Evolutionary conservation across 768 basidiomycete species (phyloP), one percentile per base, ranked within the genome.

Genomic region (Boletus fagicola): DNA sequence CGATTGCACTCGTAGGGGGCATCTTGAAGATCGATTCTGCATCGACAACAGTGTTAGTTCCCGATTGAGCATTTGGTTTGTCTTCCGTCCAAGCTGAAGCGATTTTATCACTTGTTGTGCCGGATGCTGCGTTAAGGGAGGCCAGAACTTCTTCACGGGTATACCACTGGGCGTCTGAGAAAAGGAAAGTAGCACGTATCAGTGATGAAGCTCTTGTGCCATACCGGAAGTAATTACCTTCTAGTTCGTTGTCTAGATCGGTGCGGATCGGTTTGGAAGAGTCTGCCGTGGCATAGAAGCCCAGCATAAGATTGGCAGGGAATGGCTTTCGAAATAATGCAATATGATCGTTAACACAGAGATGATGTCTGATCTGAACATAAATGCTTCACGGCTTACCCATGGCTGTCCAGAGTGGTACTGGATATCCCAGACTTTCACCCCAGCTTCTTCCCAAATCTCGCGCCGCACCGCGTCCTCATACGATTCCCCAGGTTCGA

Each of bases 171-270:
- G 94, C 94, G 67, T 98, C 94, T 94, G 65, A 13, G 48, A 28
- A 66, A n/a, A 38, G 18, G 16, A 46, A 28, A 18, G 15, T 24
- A 28, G 36, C 11, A 5, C 20, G 9, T 12, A 44, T 62, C 47
- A 61, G 43, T n/a, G 22, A 49, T 38, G 40, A 35, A 49, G 36
- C 46, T 0, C 24, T 4, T 20, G 33, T 15, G 26, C 28, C n/a
- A 20, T 38, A 36, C 38, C 42, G 30, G 22, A 42, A 26, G 45
- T 16, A 5, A 3, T 13, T 11, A 90, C 94, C 92, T 66, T 87
- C 86, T n/a, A 99, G 82, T 75, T 99, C 96, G 63, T 96, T 96
- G 68, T 98, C 96, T 2, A 99, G 81, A 69, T 98, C 94, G 9
- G 79, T 76, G 16, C 93, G 83, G 56, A 98, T 88, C 7, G 83